phyloP scores from a whole-genome alignment of 305 asterid genomes.

The Fraxinus paxiana region DNA sequence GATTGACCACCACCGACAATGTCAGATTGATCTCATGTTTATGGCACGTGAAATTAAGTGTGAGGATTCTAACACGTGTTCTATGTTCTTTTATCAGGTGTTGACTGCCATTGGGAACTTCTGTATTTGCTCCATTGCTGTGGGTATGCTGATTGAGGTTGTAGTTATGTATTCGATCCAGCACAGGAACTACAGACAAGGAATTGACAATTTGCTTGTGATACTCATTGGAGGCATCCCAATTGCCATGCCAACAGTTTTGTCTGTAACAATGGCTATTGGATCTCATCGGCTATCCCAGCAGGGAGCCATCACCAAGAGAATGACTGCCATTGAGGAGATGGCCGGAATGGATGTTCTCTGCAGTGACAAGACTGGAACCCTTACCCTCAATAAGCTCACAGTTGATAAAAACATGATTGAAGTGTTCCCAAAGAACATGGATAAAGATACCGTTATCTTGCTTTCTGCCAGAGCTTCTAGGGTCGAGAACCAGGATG shows the following conservation, averaged over 20 bases:
- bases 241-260: conserved; percentile 84
- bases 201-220: conserved; percentile 73
- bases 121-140: conserved; percentile 72
- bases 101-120: conserved; percentile 81
- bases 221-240: conserved; percentile 90
- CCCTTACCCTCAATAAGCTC: conserved; percentile 82
- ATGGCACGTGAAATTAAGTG: background rate
- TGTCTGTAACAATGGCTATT: conserved; percentile 87
- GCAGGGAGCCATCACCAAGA: conserved; percentile 89
- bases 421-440: conserved; percentile 54
- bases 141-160: conserved; percentile 69
- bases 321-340: conserved; percentile 93
- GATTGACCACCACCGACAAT: background rate
- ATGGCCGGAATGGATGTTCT: conserved; percentile 94
- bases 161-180: conserved; percentile 76
- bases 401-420: conserved; percentile 62
- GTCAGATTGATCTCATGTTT: background rate
- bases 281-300: conserved; percentile 76
- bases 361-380: conserved; percentile 87
- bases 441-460: conserved; percentile 48
- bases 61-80: background rate
- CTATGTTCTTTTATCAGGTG: conserved; percentile 37
- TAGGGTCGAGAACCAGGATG: conserved; percentile 76
- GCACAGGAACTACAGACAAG: conserved; percentile 58
- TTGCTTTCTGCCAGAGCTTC: conserved; percentile 69